These are phyloP conservation scores for Akanthomyces uredinophilus DNA, from an alignment of 2,329 filamentous ascomycete species.

Conservation along the genomic window DNA sequence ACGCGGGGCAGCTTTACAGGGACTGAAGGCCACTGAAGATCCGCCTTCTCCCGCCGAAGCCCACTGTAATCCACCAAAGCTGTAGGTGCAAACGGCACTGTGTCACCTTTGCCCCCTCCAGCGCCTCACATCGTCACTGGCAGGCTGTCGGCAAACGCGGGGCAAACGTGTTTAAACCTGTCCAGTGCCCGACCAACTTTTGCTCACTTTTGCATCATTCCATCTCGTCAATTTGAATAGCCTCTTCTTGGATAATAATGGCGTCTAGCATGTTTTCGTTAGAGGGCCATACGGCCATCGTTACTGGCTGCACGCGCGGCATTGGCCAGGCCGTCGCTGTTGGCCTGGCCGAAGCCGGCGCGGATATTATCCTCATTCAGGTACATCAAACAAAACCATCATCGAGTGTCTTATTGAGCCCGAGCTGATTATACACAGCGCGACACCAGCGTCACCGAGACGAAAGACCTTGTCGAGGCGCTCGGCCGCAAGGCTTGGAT, in stretches of 20 bases:
- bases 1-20: conserved; percentile 5
- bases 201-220: neutral
- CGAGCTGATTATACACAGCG: conserved; percentile 29
- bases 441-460: conserved; percentile 40
- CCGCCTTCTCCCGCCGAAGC: neutral
- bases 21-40: neutral
- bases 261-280: conserved; percentile 46
- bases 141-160: neutral
- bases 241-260: conserved; percentile 23
- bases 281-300: conserved; percentile 49
- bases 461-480: conserved; percentile 56
- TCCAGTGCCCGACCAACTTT: neutral
- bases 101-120: conserved; percentile 1
- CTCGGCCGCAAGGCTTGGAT: conserved; percentile 63
- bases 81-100: neutral
- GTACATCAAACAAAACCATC: conserved; percentile 24
- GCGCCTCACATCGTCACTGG: neutral
- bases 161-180: neutral
- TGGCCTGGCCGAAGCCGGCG: conserved; percentile 54
- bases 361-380: conserved; percentile 52
- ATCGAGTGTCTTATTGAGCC: neutral
- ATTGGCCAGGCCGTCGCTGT: conserved; percentile 54
- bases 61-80: neutral
- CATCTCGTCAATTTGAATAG: neutral
- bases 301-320: conserved; percentile 54